phyloP scores from a whole-genome alignment of 2,329 filamentous ascomycete genomes.

The Fusarium drepaniforme region DNA sequence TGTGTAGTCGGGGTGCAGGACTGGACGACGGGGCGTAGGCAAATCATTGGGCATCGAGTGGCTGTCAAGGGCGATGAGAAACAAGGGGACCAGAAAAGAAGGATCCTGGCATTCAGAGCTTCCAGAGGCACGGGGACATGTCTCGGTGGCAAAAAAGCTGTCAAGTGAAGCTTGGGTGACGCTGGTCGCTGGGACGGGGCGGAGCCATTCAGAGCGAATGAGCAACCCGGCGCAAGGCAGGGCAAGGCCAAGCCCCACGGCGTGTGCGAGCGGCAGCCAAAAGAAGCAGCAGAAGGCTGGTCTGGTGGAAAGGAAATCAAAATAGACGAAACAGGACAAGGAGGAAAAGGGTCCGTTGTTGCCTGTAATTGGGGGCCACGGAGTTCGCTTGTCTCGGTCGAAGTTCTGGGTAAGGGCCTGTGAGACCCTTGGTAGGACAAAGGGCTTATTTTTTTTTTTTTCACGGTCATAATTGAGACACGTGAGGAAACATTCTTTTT shows the following conservation, averaged over 20 bases:
- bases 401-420: not conserved
- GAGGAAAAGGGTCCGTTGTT: conserved; percentile 21
- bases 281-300: not conserved
- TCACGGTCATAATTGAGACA: conserved; percentile 30
- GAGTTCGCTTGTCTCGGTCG: conserved; percentile 18
- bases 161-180: conserved; percentile 35
- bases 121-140: conserved; percentile 22
- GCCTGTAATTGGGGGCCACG: conserved; percentile 36
- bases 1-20: conserved; percentile 33
- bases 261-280: conserved; percentile 31
- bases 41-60: conserved; percentile 44
- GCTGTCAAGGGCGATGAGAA: conserved; percentile 11
- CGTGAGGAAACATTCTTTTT: not conserved
- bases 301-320: conserved; percentile 15
- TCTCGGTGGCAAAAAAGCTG: conserved; percentile 31
- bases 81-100: conserved; percentile 32
- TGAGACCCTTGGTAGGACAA: not conserved
- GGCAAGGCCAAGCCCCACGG: conserved; percentile 41
- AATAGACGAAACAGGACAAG: conserved; percentile 28
- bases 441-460: conserved; percentile 13
- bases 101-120: conserved; percentile 22
- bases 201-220: conserved; percentile 33
- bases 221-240: conserved; percentile 28
- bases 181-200: conserved; percentile 33
- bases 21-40: conserved; percentile 31